Conservation (phyloP, 805 yeast species). For the Candida alai region DNA sequence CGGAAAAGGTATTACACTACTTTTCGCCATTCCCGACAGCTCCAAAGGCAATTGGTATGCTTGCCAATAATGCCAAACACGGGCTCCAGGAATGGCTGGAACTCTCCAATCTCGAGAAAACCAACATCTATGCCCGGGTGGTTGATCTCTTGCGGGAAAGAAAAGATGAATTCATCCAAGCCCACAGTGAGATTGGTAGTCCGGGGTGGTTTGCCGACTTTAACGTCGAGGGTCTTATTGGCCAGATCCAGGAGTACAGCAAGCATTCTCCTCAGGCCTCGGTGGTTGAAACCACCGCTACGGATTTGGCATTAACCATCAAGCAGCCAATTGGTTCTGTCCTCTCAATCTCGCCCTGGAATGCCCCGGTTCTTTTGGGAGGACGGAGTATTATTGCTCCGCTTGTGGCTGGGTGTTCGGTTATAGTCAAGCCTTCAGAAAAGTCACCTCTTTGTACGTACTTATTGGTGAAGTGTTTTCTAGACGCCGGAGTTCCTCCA, state of each 20-base stretch:
- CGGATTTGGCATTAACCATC: slow-evolving; percentile 25
- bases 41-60: slow-evolving; percentile 7
- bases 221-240: slow-evolving; percentile 26
- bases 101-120: slow-evolving; percentile 13
- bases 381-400: slow-evolving; percentile 41
- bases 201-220: slow-evolving; percentile 34
- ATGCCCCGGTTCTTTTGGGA: slow-evolving; percentile 42
- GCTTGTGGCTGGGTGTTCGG: slow-evolving; percentile 48
- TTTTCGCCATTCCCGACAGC: slow-evolving; percentile 4
- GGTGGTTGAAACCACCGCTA: slow-evolving; percentile 10
- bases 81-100: slow-evolving; percentile 28
- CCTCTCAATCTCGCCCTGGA: slow-evolving; percentile 46
- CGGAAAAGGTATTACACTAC: slow-evolving; percentile 6
- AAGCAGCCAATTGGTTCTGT: slow-evolving; percentile 45
- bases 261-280: slow-evolving; percentile 17
- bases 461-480: slow-evolving; percentile 28
- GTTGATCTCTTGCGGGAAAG: slow-evolving; percentile 13
- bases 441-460: slow-evolving; percentile 32
- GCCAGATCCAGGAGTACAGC: slow-evolving; percentile 27
- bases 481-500: slow-evolving; percentile 37
- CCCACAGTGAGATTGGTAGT: slow-evolving; percentile 31
- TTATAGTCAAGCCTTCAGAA: slow-evolving; percentile 39
- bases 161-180: slow-evolving; percentile 10
- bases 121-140: slow-evolving; percentile 18
- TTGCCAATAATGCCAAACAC: slow-evolving; percentile 17